A percentile compares a stretch with the other conserved stretches of the same genome.
Evolutionary conservation across 768 basidiomycete genomes (phyloP).

Genomic region (Podaxis rugospora): DNA sequence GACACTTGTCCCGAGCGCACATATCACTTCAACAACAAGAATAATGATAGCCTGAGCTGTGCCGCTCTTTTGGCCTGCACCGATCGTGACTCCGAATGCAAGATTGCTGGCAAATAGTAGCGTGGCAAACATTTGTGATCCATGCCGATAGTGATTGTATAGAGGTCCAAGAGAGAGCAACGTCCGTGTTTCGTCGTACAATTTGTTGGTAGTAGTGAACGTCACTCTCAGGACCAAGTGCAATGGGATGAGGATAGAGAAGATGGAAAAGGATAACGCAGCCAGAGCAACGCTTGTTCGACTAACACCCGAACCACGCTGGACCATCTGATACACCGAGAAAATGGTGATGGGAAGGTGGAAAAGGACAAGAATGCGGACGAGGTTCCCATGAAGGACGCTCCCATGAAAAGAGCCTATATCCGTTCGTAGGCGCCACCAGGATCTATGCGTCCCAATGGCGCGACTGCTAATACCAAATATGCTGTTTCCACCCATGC

Average conservation of each 20-base stretch:
- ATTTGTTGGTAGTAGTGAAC: constrained; percentile 77
- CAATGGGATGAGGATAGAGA: constrained; percentile 76
- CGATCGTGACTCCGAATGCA: constrained; percentile 78
- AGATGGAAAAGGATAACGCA: constrained; percentile 70
- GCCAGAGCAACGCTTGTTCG: constrained; percentile 71
- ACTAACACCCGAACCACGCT: constrained; percentile 46
- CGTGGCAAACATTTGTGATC: constrained; percentile 84
- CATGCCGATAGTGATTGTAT: constrained; percentile 92
- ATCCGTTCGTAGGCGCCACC: constrained; percentile 55
- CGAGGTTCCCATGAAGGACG: constrained; percentile 84
- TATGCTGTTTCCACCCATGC: constrained; percentile 5
- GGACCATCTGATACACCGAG: constrained; percentile 81
- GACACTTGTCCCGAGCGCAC: constrained; percentile 84
- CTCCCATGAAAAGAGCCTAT: constrained; percentile 78
- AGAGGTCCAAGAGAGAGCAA: constrained; percentile 86
- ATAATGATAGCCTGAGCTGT: constrained; percentile 91
- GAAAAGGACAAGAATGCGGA: constrained; percentile 87
- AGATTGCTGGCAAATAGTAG: constrained; percentile 81
- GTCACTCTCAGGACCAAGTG: constrained; percentile 75
- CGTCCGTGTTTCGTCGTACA: constrained; percentile 94
- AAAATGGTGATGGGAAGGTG: constrained; percentile 94
- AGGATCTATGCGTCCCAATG: constrained; percentile 30
- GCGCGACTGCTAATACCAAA: constrained; percentile 8
- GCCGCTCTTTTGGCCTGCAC: constrained; percentile 85
- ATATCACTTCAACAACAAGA: constrained; percentile 81